Evolutionary conservation across 306 rosid genomes (phyloP).

Genomic region (Prunus padus): DNA sequence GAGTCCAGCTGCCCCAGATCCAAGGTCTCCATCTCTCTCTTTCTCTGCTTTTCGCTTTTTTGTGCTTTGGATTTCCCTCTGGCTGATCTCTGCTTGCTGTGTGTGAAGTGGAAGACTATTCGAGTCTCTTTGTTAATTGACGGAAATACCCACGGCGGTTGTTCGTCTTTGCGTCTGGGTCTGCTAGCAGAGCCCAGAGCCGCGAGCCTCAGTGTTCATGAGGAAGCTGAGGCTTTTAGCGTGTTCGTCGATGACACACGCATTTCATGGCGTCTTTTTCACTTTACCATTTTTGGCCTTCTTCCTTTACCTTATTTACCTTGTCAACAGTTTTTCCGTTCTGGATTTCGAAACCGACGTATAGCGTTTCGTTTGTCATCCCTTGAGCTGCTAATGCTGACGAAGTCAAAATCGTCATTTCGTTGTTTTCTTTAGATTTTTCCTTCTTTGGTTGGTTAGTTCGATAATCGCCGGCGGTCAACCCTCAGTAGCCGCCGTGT

Average conservation of each 20-base stretch:
- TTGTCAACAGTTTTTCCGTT: neutral
- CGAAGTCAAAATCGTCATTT: slow-evolving; percentile 33
- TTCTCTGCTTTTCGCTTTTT: neutral
- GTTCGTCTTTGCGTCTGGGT: neutral
- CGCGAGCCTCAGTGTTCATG: neutral
- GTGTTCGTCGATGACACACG: neutral
- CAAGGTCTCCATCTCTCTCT: slow-evolving; percentile 50
- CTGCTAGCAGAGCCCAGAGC: neutral
- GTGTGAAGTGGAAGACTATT: slow-evolving; percentile 7
- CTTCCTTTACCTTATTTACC: neutral
- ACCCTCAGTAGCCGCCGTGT: neutral
- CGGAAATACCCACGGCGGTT: neutral
- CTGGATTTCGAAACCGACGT: slow-evolving; percentile 13
- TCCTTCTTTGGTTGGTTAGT: neutral
- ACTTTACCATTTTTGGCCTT: neutral
- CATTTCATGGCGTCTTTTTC: neutral
- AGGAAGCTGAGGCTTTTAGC: neutral
- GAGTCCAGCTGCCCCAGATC: slow-evolving; percentile 75
- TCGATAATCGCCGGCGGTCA: slow-evolving; percentile 9
- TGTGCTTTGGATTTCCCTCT: slow-evolving; percentile 20
- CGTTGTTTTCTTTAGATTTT: neutral
- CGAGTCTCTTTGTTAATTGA: neutral
- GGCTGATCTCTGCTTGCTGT: slow-evolving; percentile 26
- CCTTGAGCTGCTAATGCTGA: neutral
- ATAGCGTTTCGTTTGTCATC: neutral